Percentiles rank a stretch among this genome's conserved stretches.
Conservation (phyloP, 306 rosid genomes). For the Cicer judaicum region DNA sequence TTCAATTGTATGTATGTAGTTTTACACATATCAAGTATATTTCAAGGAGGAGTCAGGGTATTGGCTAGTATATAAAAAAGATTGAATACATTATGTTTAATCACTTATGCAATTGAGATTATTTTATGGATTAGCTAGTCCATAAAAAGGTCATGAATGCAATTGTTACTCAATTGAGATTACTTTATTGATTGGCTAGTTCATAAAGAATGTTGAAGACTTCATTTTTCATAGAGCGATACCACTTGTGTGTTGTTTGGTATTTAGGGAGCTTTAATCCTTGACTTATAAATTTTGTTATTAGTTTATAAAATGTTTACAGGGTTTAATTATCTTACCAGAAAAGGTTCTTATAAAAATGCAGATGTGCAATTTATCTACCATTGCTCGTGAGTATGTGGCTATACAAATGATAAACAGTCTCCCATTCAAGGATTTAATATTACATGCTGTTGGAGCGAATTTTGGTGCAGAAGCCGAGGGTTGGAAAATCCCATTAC, state of each 20-base stretch:
- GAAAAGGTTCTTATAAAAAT: slow-evolving; percentile 40
- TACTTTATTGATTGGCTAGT: background rate
- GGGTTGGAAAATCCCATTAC: slow-evolving; percentile 79
- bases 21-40: background rate
- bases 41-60: background rate
- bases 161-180: background rate
- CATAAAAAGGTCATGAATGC: background rate
- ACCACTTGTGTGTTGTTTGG: background rate
- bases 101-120: background rate
- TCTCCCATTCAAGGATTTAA: slow-evolving; percentile 86
- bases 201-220: slow-evolving; percentile 9
- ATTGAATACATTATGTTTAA: background rate
- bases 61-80: background rate
- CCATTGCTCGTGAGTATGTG: slow-evolving; percentile 82
- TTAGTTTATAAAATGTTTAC: background rate
- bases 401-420: slow-evolving; percentile 67
- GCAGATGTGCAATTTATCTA: slow-evolving; percentile 93
- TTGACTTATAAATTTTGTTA: slow-evolving; percentile 10
- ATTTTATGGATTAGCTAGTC: background rate
- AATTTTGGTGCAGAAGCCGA: slow-evolving; percentile 53
- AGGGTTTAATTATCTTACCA: background rate
- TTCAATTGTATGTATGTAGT: background rate
- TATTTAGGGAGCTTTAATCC: slow-evolving; percentile 10
- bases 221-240: slow-evolving; percentile 6
- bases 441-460: slow-evolving; percentile 63